These are phyloP conservation scores for Termitomyces sp. DNA, from an alignment of 768 basidiomycete genomes.

Conservation along the genomic window DNA sequence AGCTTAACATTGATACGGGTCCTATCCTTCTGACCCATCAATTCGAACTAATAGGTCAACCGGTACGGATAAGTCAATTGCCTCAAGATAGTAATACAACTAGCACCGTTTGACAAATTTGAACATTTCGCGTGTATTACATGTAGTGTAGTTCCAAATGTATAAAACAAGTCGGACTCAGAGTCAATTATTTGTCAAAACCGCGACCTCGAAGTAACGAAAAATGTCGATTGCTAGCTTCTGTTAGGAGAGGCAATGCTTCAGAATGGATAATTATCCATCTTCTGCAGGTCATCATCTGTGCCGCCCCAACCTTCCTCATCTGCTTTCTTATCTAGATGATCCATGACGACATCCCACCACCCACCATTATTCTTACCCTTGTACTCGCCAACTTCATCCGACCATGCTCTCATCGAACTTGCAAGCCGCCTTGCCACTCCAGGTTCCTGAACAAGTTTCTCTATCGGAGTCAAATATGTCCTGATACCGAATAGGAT, in stretches of 20 bases:
- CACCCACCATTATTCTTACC: conserved; percentile 26
- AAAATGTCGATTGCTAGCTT: background rate
- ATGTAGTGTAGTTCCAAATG: background rate
- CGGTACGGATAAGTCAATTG: conserved; percentile 33
- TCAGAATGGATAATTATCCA: conserved; percentile 18
- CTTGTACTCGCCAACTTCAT: conserved; percentile 51
- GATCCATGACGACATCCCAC: conserved; percentile 27
- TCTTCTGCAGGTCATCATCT: conserved; percentile 10
- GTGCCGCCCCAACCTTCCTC: conserved; percentile 7
- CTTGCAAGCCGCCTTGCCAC: conserved; percentile 58
- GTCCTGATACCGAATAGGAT: conserved; percentile 68
- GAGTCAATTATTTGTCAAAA: background rate
- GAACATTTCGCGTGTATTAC: background rate
- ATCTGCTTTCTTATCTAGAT: conserved; percentile 28
- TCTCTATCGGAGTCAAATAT: conserved; percentile 50
- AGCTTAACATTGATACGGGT: conserved; percentile 35
- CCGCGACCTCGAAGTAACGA: background rate
- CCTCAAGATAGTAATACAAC: conserved; percentile 17
- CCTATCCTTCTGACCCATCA: conserved; percentile 27
- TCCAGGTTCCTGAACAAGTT: conserved; percentile 47
- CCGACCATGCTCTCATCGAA: conserved; percentile 61
- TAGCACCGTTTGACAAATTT: background rate
- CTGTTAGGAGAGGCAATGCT: background rate
- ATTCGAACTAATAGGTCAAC: conserved; percentile 37
- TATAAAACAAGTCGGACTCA: background rate